phyloP scores from a whole-genome alignment of 2,329 filamentous ascomycete genomes.

The Fusarium miscanthi region DNA sequence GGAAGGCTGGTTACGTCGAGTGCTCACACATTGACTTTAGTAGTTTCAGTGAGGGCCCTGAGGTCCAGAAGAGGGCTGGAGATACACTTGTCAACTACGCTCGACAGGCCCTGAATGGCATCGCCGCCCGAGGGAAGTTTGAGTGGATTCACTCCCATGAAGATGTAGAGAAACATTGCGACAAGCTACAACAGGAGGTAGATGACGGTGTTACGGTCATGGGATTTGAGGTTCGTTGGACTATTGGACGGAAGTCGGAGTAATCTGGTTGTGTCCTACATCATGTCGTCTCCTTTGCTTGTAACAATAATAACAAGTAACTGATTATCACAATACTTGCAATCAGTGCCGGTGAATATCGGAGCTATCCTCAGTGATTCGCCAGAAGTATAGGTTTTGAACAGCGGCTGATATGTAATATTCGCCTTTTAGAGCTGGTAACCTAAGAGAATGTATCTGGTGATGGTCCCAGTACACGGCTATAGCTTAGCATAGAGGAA shows the following conservation, averaged over 20 bases:
- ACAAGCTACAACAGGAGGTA: not conserved
- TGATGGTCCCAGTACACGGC: no score
- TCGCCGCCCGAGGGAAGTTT: not conserved
- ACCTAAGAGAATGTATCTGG: not conserved
- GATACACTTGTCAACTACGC: not conserved
- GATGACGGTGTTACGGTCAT: not conserved
- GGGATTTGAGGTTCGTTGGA: slow-evolving; percentile 12
- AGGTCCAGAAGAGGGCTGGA: not conserved
- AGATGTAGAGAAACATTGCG: not conserved
- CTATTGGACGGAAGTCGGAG: not conserved
- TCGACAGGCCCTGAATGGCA: slow-evolving; percentile 2
- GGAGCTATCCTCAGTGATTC: not conserved
- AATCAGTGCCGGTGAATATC: not conserved
- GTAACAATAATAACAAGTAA: not conserved
- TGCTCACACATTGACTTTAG: slow-evolving; percentile 6
- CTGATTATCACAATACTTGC: rapidly evolving
- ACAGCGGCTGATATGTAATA: rapidly evolving
- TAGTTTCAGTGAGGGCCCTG: not conserved
- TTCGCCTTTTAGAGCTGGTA: rapidly evolving
- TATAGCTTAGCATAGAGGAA: rapidly evolving
- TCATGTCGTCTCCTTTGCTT: not conserved
- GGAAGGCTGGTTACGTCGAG: not conserved
- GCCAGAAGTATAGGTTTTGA: not conserved
- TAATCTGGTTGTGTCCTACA: not conserved
- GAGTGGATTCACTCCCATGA: slow-evolving; percentile 2